Conservation (phyloP, 345 rosid species). For the Gossypium mustelinum region DNA sequence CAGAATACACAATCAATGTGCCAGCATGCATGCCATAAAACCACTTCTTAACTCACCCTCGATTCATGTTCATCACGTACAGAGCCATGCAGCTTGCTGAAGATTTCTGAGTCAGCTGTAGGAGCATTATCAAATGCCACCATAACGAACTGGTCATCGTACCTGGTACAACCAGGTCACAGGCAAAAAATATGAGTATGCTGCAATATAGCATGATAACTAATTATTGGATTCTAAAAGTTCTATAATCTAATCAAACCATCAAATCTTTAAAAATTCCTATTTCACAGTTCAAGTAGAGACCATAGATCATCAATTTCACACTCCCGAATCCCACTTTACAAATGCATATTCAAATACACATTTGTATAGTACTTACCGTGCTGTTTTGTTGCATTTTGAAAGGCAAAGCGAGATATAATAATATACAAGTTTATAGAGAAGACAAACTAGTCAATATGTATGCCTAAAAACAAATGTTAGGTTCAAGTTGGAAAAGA, state of each 20-base stretch:
- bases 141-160: constrained; percentile 66
- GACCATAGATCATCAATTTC: no score
- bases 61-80: constrained; percentile 80
- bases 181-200: constrained; percentile 19
- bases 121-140: constrained; percentile 90
- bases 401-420: no score
- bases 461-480: no score
- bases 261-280: no score
- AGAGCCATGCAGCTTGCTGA: constrained; percentile 61
- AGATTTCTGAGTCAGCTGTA: constrained; percentile 77
- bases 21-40: neutral
- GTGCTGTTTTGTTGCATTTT: no score
- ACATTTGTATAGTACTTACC: no score
- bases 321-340: no score
- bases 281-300: no score
- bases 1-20: neutral
- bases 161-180: constrained; percentile 43
- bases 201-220: constrained; percentile 9
- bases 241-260: neutral
- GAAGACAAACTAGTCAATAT: no score
- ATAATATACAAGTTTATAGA: no score
- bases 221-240: neutral
- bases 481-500: no score
- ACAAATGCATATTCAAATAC: no score
- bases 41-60: constrained; percentile 44